Evolutionary conservation across 495 filamentous ascomycete genomes (phyloP), one percentile per base, ranked within the genome.

Genomic region (Tirmania nivea): DNA sequence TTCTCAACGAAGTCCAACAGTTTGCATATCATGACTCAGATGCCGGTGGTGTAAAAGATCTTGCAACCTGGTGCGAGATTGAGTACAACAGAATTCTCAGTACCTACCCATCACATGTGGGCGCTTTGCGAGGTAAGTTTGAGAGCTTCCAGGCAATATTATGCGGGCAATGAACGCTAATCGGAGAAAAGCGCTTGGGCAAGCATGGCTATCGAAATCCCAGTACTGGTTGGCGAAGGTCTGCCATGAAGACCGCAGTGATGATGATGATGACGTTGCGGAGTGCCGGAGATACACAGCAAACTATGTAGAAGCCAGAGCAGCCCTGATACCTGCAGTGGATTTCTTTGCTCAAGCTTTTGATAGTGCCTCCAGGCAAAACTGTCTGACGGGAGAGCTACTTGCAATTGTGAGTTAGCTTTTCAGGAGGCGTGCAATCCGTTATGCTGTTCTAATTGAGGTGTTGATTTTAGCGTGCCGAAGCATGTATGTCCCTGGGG

Each of bases 401-500:
- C 59, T 74, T 39, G 61, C 64, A 21, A 56, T 60, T n/a, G 73
- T 76, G 60, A 58, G 68, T 65, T 20, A 51, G 34, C 2, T 17
- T 39, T 35, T 45, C 5, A 25, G 16, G 34, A 8, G 3, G 37
- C 25, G 7, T 31, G 25, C 25, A 3, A 31, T 31, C 25, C 21
- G 35, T 56, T 8, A 25, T 25, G 20, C 37, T 42, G 45, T 47
- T 34, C 50, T 47, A 55, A 48, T 42, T 59, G 52, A 60, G 45
- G 17, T 39, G n/a, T 8, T 51, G 19, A n/a, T 16, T 16, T 54
- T 56, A 75, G 73, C 65, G 68, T 34, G 73, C 73, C 1, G 72
- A 75, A 63, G 69, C 73, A 34, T 71, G 68, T 57, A 76, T 76
- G 68, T 70, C 66, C 47, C 59, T 75, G 10, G 73, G 73, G 31